Base-by-base conservation (phyloP, 768 basidiomycete species). In the Plicaturopsis crispa region DNA sequence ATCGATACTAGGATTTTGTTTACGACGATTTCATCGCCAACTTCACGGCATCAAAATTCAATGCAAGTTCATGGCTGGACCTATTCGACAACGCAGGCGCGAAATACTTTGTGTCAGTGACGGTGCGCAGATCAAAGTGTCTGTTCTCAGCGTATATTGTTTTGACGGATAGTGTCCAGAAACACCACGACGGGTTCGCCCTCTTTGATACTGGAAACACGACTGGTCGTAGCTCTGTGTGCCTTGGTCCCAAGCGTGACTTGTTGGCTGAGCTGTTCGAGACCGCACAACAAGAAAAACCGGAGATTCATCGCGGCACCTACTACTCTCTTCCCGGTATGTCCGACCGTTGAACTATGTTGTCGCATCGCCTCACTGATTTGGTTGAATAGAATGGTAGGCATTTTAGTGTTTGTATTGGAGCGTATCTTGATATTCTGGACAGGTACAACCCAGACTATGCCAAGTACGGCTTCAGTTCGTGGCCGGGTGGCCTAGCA, bases 151-250 rank as follows among this genome's bases (percentile, higher is more conserved):
- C 17, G 62, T 59, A n/a, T 5, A 21, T 32, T 31, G 47, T 8
- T 10, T 21, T 11, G 3, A 36, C 7, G 14, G 35, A 11, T 17
- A 7, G 20, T 13, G 10, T 5, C 13, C 47, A 73, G 67, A 79
- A 75, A 67, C 77, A 80, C 38, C 77, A 80, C 40, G 78, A 80
- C 39, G 78, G 78, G 1, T 78, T 69, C 41, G 61, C 60, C 1
- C 48, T 78, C 2, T 80, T 78, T 23, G 73, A 80, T 45, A 72
- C 78, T 3, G 62, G 60, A 35, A 62, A 73, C 36, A 72, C 74
- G 4, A 72, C 72, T 0, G 57, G 75, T 45, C 53, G 77, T 37
- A 72, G 62, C 33, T 70, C 68, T 17, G 62, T 72, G 6, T 45
- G 69, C 33, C 60, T 76, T 12, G 63, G 69, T 1, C 75, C 75